Evolutionary conservation across 2,329 filamentous ascomycete genomes (phyloP), one percentile per base, ranked within the genome.

Genomic region (Podosphaera xanthii): DNA sequence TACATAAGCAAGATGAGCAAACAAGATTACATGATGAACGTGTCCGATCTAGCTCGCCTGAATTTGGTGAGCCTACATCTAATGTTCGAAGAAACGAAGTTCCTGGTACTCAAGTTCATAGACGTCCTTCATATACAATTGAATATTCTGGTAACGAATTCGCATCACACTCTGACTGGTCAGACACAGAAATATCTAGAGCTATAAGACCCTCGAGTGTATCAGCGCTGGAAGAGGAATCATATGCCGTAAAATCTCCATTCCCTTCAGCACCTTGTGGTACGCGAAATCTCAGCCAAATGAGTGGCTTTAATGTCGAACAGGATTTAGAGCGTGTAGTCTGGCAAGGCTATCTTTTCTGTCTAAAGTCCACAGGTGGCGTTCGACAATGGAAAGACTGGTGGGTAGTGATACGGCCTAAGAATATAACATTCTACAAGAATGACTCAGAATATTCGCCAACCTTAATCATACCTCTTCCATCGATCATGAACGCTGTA

Each of bases 361-460:
- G 88, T 62, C 78, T 96, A 60, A 88, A 87, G 66, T 86, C 83
- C 62, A 90, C 88, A 67, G 78, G 84, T 31, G 88, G 89, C 7
- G 80, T 98, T 30, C 82, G 86, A 54, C 86, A 94, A 67, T 98
- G 92, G 92, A 96, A 95, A 75, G 84, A 88, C 65, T 78, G 89
- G 61, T 97, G 92, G 92, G 86, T 85, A 10, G 92, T 97, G 0
- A 77, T 98, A 58, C 86, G 92, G 38, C 84, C 87, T 0, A 83
- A 85, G 58, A 89, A 86, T 63, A 75, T 98, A 38, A 86, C 88
- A 14, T 78, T 97, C 34, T 98, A 98, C 76, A 96, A 96, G 71
- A 85, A 94, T 68, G 87, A 94, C 62, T 76, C 82, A 63, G 92
- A 98, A 72, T 97, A 97, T 70, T 84, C 86, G 10, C 87, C 90